These are phyloP conservation scores for Thermomucor indicae-seudaticae DNA, from an alignment of 371 early-diverging fungal species.

Conservation along the genomic window DNA sequence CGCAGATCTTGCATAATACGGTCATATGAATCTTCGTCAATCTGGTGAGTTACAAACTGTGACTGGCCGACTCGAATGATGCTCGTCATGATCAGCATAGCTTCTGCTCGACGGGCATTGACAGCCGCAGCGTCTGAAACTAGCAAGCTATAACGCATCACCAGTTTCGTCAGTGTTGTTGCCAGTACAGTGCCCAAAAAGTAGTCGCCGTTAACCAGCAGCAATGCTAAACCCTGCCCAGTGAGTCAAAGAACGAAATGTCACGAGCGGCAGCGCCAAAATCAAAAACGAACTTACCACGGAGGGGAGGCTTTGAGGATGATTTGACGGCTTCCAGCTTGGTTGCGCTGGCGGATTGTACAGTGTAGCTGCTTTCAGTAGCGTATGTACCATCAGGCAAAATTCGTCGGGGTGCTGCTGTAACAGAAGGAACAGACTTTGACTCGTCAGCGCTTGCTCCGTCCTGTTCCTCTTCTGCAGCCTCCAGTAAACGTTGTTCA, in stretches of 20 bases:
- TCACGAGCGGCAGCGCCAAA: background rate
- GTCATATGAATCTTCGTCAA: constrained; percentile 95
- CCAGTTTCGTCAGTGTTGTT: constrained; percentile 86
- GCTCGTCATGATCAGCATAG: constrained; percentile 95
- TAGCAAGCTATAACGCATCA: constrained; percentile 65
- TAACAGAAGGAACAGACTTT: constrained; percentile 28
- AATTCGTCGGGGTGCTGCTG: constrained; percentile 68
- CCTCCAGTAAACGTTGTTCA: constrained; percentile 70
- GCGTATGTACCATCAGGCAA: constrained; percentile 98
- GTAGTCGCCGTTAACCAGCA: constrained; percentile 86
- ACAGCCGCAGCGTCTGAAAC: constrained; percentile 44
- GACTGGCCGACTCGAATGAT: constrained; percentile 92
- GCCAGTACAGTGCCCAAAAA: constrained; percentile 87
- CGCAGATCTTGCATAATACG: constrained; percentile 89
- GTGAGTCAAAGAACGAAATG: background rate
- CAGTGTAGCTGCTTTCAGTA: constrained; percentile 83
- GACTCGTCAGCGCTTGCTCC: constrained; percentile 29
- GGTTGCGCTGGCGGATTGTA: constrained; percentile 32
- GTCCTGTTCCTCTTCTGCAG: constrained; percentile 48
- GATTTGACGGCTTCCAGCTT: constrained; percentile 63
- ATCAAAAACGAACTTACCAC: constrained; percentile 30
- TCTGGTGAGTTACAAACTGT: constrained; percentile 73
- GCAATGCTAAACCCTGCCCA: constrained; percentile 47
- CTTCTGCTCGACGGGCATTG: constrained; percentile 83
- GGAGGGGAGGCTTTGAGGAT: constrained; percentile 71